Percentiles rank a stretch among this genome's conserved stretches.
These are phyloP conservation scores for Trichodelitschia bisporula DNA, from an alignment of 495 filamentous ascomycete genomes.

Conservation along the genomic window DNA sequence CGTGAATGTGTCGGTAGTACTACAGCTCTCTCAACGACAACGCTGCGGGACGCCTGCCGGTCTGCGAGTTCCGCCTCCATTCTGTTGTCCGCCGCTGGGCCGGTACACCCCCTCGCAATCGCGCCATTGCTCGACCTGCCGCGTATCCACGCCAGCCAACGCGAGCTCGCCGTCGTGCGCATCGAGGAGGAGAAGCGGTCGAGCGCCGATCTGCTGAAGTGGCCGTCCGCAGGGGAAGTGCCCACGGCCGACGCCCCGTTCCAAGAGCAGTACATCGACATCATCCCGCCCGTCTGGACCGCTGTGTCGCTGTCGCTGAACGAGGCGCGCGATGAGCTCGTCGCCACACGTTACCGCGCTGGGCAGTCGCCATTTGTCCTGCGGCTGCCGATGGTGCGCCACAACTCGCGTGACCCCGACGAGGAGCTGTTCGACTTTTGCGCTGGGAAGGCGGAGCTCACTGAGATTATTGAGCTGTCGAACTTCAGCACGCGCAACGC, in stretches of 20 bases:
- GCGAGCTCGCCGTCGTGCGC: slow-evolving; percentile 29
- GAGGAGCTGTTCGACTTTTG: slow-evolving; percentile 67
- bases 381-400: slow-evolving; percentile 57
- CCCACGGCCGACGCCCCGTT: slow-evolving; percentile 25
- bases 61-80: slow-evolving; percentile 37
- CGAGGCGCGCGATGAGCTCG: slow-evolving; percentile 56
- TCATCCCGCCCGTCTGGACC: slow-evolving; percentile 62
- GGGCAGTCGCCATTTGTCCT: slow-evolving; percentile 59
- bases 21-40: slow-evolving; percentile 22
- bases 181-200: slow-evolving; percentile 15
- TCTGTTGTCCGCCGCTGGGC: slow-evolving; percentile 32
- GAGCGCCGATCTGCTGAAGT: slow-evolving; percentile 17
- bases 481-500: slow-evolving; percentile 64
- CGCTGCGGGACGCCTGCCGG: slow-evolving; percentile 27
- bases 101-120: slow-evolving; percentile 23
- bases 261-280: slow-evolving; percentile 48
- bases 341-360: slow-evolving; percentile 50
- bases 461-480: slow-evolving; percentile 53
- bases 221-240: slow-evolving; percentile 20
- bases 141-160: slow-evolving; percentile 31
- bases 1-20: slow-evolving; percentile 32
- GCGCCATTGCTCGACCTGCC: slow-evolving; percentile 37
- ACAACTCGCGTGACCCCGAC: slow-evolving; percentile 55
- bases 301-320: slow-evolving; percentile 66
- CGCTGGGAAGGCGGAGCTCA: slow-evolving; percentile 48